Percentiles rank a stretch among this genome's conserved stretches.
phyloP scores from a whole-genome alignment of 2,329 filamentous ascomycete genomes.

The Paecilomyces sp. region DNA sequence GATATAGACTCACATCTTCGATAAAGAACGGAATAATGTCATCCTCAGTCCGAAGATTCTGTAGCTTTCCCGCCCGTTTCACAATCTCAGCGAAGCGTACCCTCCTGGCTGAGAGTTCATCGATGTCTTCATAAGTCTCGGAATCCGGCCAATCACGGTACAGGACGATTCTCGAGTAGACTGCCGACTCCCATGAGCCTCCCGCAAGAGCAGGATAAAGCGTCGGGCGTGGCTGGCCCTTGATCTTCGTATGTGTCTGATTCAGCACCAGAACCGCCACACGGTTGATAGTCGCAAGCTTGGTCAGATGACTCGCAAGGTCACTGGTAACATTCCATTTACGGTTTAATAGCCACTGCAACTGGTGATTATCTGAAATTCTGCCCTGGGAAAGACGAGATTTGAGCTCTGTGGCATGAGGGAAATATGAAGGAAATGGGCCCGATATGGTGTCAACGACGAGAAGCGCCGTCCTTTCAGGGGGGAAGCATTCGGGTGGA shows the following conservation, averaged over 20 bases:
- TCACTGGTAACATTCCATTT: conserved; percentile 59
- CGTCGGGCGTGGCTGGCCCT: conserved; percentile 56
- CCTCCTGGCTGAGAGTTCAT: conserved; percentile 28
- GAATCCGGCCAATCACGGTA: conserved; percentile 66
- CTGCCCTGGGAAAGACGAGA: conserved; percentile 18
- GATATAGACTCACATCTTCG: conserved; percentile 19
- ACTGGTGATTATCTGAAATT: conserved; percentile 33
- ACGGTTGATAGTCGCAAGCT: conserved; percentile 65
- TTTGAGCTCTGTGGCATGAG: conserved; percentile 44
- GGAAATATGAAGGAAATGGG: conserved; percentile 70
- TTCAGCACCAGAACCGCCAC: conserved; percentile 69
- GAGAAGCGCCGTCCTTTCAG: conserved; percentile 57
- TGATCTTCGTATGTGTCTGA: conserved; percentile 77
- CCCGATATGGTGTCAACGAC: conserved; percentile 73
- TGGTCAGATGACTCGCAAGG: conserved; percentile 55
- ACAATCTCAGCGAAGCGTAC: conserved; percentile 57
- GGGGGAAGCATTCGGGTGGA: conserved; percentile 58
- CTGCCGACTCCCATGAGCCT: conserved; percentile 69
- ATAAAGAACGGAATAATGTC: conserved; percentile 35
- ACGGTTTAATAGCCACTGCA: conserved; percentile 26
- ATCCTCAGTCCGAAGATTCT: conserved; percentile 17
- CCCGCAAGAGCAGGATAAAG: conserved; percentile 70
- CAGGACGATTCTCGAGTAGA: conserved; percentile 66
- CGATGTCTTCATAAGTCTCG: conserved; percentile 30
- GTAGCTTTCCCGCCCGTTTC: conserved; percentile 52